Conservation (phyloP, 1,139 yeast genomes). For the Candida anutae region DNA sequence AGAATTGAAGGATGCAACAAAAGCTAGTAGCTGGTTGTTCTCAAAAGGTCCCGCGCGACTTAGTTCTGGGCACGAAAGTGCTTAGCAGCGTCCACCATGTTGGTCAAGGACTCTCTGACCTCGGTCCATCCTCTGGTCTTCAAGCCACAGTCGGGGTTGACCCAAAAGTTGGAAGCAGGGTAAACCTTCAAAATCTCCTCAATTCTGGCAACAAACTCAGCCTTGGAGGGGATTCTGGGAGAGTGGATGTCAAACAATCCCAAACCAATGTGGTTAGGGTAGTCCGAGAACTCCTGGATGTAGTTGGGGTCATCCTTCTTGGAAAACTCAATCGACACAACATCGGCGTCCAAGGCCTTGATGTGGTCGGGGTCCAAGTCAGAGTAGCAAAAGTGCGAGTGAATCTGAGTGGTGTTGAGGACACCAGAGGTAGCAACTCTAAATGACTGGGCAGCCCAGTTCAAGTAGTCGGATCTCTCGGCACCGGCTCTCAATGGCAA, state of each 20-base stretch:
- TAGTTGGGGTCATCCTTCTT: constrained; percentile 99
- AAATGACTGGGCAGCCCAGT: constrained; percentile 99
- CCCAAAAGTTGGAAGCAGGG: constrained; percentile 98
- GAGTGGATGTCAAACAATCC: constrained; percentile 99
- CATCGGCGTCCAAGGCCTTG: constrained; percentile 99
- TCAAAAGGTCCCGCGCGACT: too few species aligned
- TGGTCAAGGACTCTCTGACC: constrained; percentile 77
- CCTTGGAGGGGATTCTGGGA: constrained; percentile 97
- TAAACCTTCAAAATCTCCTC: constrained; percentile 91
- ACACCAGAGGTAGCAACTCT: constrained; percentile 99
- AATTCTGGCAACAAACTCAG: constrained; percentile 90
- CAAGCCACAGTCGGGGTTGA: constrained; percentile 99
- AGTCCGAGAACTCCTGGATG: constrained; percentile 94
- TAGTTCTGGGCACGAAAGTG: constrained; percentile 66
- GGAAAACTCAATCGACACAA: constrained; percentile 97
- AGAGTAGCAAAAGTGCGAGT: constrained; percentile 99
- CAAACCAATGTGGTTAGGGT: constrained; percentile 99
- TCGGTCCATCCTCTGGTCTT: constrained; percentile 97
- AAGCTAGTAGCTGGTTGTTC: constrained; percentile 5
- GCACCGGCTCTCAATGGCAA: constrained; percentile 97
- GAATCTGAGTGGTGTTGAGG: constrained; percentile 90
- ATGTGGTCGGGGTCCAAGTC: constrained; percentile 99
- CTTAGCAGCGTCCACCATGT: constrained; percentile 99
- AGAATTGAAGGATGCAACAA: constrained; percentile 19
- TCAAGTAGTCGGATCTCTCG: constrained; percentile 92